phyloP scores from a whole-genome alignment of 1,139 yeast species.

The Taiozyma sp. region DNA sequence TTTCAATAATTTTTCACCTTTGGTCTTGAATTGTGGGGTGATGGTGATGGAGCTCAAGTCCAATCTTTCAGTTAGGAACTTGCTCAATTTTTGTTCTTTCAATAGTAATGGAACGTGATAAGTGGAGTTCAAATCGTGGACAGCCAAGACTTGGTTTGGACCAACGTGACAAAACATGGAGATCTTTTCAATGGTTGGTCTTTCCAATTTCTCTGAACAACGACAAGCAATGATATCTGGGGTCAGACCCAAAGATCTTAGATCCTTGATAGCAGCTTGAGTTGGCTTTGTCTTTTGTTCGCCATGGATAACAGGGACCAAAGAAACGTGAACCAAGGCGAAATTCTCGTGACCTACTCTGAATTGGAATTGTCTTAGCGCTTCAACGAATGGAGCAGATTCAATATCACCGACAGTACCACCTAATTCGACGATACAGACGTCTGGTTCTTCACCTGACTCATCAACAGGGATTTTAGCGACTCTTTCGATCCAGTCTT shows the following conservation, averaged over 20 bases:
- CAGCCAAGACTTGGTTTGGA: slow-evolving; percentile 93
- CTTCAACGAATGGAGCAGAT: slow-evolving; percentile 98
- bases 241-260: slow-evolving; percentile 88
- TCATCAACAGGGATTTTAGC: slow-evolving; percentile 90
- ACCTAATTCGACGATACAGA: slow-evolving; percentile 95
- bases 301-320: slow-evolving; percentile 96
- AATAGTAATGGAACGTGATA: slow-evolving; percentile 94
- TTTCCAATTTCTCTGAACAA: slow-evolving; percentile 79
- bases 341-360: slow-evolving; percentile 92
- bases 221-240: slow-evolving; percentile 99
- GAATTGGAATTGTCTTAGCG: slow-evolving; percentile 97
- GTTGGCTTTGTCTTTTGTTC: slow-evolving; percentile 99
- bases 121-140: slow-evolving; percentile 94
- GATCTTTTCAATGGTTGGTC: slow-evolving; percentile 84
- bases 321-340: slow-evolving; percentile 92
- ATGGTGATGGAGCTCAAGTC: slow-evolving; percentile 47
- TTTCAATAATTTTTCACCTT: slow-evolving; percentile 64
- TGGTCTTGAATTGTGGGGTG: slow-evolving; percentile 46
- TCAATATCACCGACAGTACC: slow-evolving; percentile 99
- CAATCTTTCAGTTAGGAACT: slow-evolving; percentile 67
- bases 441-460: slow-evolving; percentile 82
- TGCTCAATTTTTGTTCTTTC: slow-evolving; percentile 80
- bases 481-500: slow-evolving; percentile 97
- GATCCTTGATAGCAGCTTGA: slow-evolving; percentile 96
- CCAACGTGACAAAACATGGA: slow-evolving; percentile 99